Conservation (phyloP, 2,329 filamentous ascomycete genomes). For the Alternaria sp. region DNA sequence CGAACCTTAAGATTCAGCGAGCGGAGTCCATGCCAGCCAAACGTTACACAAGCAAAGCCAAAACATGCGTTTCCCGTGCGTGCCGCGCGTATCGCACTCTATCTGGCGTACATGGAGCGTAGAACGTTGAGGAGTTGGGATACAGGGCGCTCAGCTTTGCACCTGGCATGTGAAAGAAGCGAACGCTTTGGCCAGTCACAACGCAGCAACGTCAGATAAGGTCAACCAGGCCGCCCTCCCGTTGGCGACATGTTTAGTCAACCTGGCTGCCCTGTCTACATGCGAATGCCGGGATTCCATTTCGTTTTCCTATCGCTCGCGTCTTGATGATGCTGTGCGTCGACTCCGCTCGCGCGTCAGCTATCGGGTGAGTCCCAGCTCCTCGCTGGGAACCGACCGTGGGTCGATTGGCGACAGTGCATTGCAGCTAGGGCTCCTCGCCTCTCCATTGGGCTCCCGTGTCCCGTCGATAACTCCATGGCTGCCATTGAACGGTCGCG, state of each 20-base stretch:
- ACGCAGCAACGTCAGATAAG: conserved; percentile 16
- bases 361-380: conserved; percentile 4
- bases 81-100: conserved; percentile 18
- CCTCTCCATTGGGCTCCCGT: conserved; percentile 17
- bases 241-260: conserved; percentile 14
- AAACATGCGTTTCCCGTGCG: conserved; percentile 11
- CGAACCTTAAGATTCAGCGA: conserved; percentile 2
- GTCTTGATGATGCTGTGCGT: neutral
- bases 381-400: conserved; percentile 8
- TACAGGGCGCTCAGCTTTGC: conserved; percentile 15
- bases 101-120: conserved; percentile 13
- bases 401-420: conserved; percentile 9
- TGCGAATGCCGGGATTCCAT: neutral
- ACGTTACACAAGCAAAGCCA: conserved; percentile 10
- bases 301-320: conserved; percentile 4
- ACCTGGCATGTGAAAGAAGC: conserved; percentile 38
- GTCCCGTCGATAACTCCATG: conserved; percentile 8
- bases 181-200: conserved; percentile 26
- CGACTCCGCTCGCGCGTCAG: conserved; percentile 9
- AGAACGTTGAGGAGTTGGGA: conserved; percentile 29
- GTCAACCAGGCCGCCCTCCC: conserved; percentile 18
- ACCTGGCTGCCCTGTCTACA: conserved; percentile 7
- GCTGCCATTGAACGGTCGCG: conserved; percentile 13
- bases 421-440: neutral
- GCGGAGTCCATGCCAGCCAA: conserved; percentile 11